These are phyloP conservation scores for Diospyros lotus DNA, from an alignment of 148 eudicot genomes.

Conservation along the genomic window DNA sequence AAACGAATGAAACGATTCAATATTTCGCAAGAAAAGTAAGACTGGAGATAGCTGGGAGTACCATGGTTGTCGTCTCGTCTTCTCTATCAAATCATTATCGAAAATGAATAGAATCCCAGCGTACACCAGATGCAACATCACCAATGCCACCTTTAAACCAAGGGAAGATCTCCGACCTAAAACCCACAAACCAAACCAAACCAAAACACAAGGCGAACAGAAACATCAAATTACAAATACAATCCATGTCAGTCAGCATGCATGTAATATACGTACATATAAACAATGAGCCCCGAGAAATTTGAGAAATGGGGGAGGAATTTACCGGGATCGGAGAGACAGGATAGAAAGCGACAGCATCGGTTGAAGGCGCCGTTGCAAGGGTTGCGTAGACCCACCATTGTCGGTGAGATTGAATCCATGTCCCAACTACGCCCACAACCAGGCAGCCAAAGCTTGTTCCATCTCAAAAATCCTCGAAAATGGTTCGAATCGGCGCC, in stretches of 20 bases:
- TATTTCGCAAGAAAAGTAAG: no score
- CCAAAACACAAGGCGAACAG: no score
- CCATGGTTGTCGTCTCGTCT: constrained; percentile 58
- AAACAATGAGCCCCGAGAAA: background rate
- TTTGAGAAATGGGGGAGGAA: background rate
- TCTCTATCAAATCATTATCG: constrained; percentile 44
- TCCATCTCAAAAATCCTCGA: no score
- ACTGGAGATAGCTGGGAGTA: constrained; percentile 11
- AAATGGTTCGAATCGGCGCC: no score
- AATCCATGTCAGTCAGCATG: background rate
- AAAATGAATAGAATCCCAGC: constrained; percentile 48
- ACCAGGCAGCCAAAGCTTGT: no score
- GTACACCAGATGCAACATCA: constrained; percentile 60
- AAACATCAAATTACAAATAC: constrained; percentile 4
- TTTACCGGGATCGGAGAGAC: constrained; percentile 86
- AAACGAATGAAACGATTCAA: no score
- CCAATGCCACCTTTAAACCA: constrained; percentile 59
- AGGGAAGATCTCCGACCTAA: constrained; percentile 71
- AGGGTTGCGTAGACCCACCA: constrained; percentile 24
- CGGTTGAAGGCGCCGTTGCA: constrained; percentile 33
- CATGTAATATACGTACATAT: background rate
- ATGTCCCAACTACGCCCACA: no score
- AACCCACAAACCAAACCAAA: constrained; percentile 1
- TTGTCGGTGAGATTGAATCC: background rate
- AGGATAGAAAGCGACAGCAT: constrained; percentile 48